These are phyloP conservation scores for Corchorus capsularis DNA, from an alignment of 345 rosid species.

Conservation along the genomic window DNA sequence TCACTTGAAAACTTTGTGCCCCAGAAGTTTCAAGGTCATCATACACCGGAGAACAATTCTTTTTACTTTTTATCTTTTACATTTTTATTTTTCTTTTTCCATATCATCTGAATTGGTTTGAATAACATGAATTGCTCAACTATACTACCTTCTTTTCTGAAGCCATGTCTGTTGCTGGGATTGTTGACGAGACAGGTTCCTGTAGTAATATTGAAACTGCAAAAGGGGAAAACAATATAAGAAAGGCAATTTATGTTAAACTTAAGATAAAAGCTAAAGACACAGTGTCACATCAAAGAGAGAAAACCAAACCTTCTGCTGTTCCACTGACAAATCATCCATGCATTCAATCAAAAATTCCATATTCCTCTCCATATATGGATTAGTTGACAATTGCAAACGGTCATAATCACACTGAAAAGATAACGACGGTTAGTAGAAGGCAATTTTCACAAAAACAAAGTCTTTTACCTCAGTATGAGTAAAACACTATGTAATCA, in stretches of 20 bases:
- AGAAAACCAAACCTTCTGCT: slow-evolving; percentile 73
- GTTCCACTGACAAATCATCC: slow-evolving; percentile 92
- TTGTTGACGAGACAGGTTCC: slow-evolving; percentile 92
- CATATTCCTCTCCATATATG: slow-evolving; percentile 83
- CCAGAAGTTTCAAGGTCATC: slow-evolving; percentile 10
- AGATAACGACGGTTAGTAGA: slow-evolving; percentile 3
- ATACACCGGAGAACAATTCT: not conserved
- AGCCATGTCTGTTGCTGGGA: slow-evolving; percentile 98
- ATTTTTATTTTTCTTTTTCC: not conserved
- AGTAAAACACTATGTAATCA: not conserved
- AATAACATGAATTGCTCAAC: not conserved
- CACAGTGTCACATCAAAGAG: not conserved
- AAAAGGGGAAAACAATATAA: slow-evolving; percentile 7
- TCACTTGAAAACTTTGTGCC: slow-evolving; percentile 1
- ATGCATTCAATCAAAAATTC: slow-evolving; percentile 97
- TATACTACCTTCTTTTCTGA: slow-evolving; percentile 84
- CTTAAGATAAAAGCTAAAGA: not conserved
- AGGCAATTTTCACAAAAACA: not conserved
- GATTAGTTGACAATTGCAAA: slow-evolving; percentile 78
- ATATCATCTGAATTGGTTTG: not conserved
- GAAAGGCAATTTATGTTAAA: slow-evolving; percentile 3
- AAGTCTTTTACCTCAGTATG: not conserved
- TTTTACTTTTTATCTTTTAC: not conserved
- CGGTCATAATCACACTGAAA: slow-evolving; percentile 90
- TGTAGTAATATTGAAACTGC: slow-evolving; percentile 88